Percentiles rank a stretch among this genome's conserved stretches.
Conservation (phyloP, 768 basidiomycete genomes). For the Leccinum variicolor region DNA sequence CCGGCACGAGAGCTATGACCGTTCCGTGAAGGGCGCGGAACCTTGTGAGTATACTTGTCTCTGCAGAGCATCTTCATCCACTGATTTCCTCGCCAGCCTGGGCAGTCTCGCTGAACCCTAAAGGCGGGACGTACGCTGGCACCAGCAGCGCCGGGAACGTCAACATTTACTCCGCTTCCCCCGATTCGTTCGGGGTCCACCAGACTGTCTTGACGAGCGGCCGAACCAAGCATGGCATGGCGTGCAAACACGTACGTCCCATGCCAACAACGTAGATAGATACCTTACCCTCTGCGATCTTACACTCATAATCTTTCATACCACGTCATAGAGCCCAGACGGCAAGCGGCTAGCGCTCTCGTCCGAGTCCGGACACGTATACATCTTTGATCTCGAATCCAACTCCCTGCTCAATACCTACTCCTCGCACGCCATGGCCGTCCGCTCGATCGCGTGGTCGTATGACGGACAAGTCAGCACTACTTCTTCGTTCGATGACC, state of each 20-base stretch:
- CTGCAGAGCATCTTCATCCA: background rate
- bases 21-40: conserved; percentile 52
- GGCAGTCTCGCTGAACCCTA: conserved; percentile 80
- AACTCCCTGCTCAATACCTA: conserved; percentile 64
- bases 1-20: conserved; percentile 69
- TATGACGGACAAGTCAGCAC: conserved; percentile 75
- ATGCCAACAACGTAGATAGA: background rate
- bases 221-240: conserved; percentile 75
- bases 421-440: conserved; percentile 87
- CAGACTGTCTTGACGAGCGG: conserved; percentile 60
- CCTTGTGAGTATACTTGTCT: conserved; percentile 51
- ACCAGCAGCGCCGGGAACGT: conserved; percentile 72
- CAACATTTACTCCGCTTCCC: conserved; percentile 65
- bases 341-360: conserved; percentile 79
- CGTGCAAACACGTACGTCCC: conserved; percentile 59
- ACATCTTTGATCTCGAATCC: conserved; percentile 77
- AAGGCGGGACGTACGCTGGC: conserved; percentile 68
- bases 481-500: background rate
- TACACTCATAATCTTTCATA: background rate
- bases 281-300: background rate
- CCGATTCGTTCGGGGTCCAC: conserved; percentile 64
- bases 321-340: conserved; percentile 70
- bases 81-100: conserved; percentile 50
- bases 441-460: conserved; percentile 87
- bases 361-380: conserved; percentile 85